Evolutionary conservation across 2,329 filamentous ascomycete species (phyloP), one percentile per base, ranked within the genome.

Genomic region (Arthrinium phaeospermum): DNA sequence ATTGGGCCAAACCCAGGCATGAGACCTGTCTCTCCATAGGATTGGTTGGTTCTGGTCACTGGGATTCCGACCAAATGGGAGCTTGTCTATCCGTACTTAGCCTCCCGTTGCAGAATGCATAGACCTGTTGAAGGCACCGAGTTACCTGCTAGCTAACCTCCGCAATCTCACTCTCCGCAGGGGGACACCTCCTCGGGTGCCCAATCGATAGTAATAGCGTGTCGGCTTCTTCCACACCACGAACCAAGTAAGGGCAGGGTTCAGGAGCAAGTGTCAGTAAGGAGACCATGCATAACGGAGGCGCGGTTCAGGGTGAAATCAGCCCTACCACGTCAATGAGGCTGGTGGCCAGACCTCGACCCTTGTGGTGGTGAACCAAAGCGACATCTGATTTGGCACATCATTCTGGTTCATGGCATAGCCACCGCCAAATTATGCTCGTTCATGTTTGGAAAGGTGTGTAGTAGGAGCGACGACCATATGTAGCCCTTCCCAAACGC

Each of bases 51-150:
- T 53, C 12, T 10, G 14, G 30, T 27, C 53, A 7, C 57, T 41
- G 57, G 19, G 22, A n/a, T 34, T 16, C 22, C 34, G 22, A 41
- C 41, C 24, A n/a, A 37, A 4, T 64, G 57, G 34, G 57, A 64
- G 22, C 22, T 19, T 41, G 57, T 41, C 57, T 64, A 51, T 19
- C 19, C 27, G 27, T 30, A 30, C 27, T 30, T 30, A 30, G 27
- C 22, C 22, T 64, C 57, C 57, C 57, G 57, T 34, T 64, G 57
- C 34, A 64, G 57, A 41, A 64, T 64, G 57, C 57, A 41, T 41
- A 64, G 57, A 41, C 8, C 14, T 61, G 53, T 34, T 19, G 30
- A 61, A 30, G 53, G 53, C 27, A 34, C 30, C 30, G 22, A 37
- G 53, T 13, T 61, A 64, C 27, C 27, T 30, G 4, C 27, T 30